Percentiles rank a stretch among this genome's conserved stretches.
Conservation (phyloP, 2,329 filamentous ascomycete genomes). For the Trichophyton rubrum region DNA sequence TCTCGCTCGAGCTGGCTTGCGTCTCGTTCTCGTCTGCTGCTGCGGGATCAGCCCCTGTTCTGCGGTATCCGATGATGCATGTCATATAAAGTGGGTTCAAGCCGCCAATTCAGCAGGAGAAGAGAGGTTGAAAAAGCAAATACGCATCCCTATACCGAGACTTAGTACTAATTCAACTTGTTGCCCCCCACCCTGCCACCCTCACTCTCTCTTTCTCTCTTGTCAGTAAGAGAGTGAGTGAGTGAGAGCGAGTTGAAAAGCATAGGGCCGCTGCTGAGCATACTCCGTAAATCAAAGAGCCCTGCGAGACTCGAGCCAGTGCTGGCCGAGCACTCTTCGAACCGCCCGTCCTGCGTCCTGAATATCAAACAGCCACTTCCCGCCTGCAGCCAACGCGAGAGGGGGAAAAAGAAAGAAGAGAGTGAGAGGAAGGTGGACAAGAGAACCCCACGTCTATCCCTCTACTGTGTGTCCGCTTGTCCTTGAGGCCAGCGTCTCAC, state of each 20-base stretch:
- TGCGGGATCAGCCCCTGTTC: conserved; percentile 2
- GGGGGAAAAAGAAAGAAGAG: not conserved
- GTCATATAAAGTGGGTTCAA: conserved; percentile 4
- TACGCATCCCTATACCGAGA: not conserved
- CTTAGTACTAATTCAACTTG: not conserved
- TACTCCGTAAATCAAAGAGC: too few species aligned
- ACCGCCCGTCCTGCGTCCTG: not conserved
- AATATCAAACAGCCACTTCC: not conserved
- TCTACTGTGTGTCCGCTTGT: not conserved
- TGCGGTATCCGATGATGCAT: conserved; percentile 4
- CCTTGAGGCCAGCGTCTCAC: not conserved
- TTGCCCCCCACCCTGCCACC: not conserved
- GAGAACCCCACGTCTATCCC: not conserved
- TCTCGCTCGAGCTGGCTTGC: not conserved
- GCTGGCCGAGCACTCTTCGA: not conserved
- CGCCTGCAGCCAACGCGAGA: not conserved
- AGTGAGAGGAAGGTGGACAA: not conserved
- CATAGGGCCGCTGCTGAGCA: not conserved
- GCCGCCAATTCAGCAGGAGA: conserved; percentile 4
- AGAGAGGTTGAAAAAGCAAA: conserved; percentile 2
- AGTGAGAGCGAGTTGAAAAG: too few species aligned
- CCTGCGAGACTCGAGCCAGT: not conserved
- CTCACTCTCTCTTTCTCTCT: not conserved
- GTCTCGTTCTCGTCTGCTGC: not conserved
- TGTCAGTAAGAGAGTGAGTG: too few species aligned